Percentiles rank a stretch among this genome's conserved stretches.
Conservation (phyloP, 2,329 filamentous ascomycete genomes). For the Corynespora cassiicola region DNA sequence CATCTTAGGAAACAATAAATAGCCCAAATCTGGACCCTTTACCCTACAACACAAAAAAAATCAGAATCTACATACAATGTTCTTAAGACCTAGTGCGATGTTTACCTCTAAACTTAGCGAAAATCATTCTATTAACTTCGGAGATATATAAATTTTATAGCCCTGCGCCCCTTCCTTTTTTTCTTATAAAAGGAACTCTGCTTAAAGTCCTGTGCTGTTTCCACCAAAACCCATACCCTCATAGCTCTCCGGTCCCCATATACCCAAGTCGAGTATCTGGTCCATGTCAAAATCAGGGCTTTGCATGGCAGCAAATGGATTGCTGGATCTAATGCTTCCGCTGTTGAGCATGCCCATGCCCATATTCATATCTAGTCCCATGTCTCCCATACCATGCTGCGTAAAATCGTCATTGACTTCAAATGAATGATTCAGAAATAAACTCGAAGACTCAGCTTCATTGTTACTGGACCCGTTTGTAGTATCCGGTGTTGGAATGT, state of each 20-base stretch:
- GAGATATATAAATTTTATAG: too few relatives aligned
- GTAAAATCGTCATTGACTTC: too few relatives aligned
- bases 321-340: constrained; percentile 8
- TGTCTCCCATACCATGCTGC: not conserved
- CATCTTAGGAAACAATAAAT: too few relatives aligned
- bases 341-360: constrained; percentile 4
- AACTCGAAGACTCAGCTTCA: not conserved
- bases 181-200: too few relatives aligned
- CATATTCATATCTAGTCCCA: constrained; percentile 5
- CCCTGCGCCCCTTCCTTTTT: too few relatives aligned
- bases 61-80: too few relatives aligned
- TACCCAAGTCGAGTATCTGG: constrained; percentile 39
- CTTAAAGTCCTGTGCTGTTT: constrained; percentile 3
- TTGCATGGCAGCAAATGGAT: constrained; percentile 32
- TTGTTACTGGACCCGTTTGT: constrained; percentile 5
- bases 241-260: constrained; percentile 38
- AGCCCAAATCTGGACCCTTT: too few relatives aligned
- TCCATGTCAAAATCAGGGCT: constrained; percentile 40
- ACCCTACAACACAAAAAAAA: too few relatives aligned
- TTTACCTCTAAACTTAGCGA: too few relatives aligned
- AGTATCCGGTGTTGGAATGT: constrained; percentile 12
- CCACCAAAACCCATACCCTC: constrained; percentile 35
- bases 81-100: too few relatives aligned
- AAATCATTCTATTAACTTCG: too few relatives aligned
- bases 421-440: too few relatives aligned